Evolutionary conservation across 1,139 yeast species (phyloP), one percentile per base, ranked within the genome.

Genomic region (Sugiyamaella pinicola): DNA sequence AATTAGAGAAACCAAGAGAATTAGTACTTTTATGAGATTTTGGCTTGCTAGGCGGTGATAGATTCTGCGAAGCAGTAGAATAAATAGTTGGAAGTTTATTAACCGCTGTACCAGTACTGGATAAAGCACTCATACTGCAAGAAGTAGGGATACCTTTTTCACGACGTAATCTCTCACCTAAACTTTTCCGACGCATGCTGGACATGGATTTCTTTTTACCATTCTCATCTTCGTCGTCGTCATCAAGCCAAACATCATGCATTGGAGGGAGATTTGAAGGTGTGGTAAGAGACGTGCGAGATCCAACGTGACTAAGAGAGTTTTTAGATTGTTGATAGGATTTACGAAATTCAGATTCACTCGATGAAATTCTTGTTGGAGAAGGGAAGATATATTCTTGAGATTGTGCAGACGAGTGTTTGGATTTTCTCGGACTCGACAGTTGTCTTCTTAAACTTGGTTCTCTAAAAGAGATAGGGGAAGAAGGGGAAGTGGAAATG

Each of bases 171-270:
- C 29, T 46, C 3, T 24, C 43, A 6, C 49, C 43, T n/a, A 46
- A 19, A 17, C 49, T 46, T 18, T 35, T 46, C 8, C 44, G 49
- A 10, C 37, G 35, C 15, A 15, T 7, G 18, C 29, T 31, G 28
- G 46, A 29, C 4, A 3, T 18, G 12, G 47, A 42, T 33, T 43
- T 43, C 13, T 21, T 12, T n/a, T n/a, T 8, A 4, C 8, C 21
- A 12, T 28, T 34, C 1, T 46, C 49, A 2, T 37, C 49, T 18
- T 46, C 49, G 26, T 46, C 49, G 15, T 46, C 49, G n/a, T 46
- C 64, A 48, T 63, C 66, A n/a, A 63, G 58, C 66, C 66, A 63
- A 12, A 63, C 65, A 38, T 57, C 58, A 7, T 49, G 42, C 66
- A 63, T 63, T 8, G 64, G 65, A 5, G 66, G 66, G 6, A 54